These are phyloP conservation scores for Podospora fimiseda DNA, from an alignment of 495 filamentous ascomycete species.

Conservation along the genomic window DNA sequence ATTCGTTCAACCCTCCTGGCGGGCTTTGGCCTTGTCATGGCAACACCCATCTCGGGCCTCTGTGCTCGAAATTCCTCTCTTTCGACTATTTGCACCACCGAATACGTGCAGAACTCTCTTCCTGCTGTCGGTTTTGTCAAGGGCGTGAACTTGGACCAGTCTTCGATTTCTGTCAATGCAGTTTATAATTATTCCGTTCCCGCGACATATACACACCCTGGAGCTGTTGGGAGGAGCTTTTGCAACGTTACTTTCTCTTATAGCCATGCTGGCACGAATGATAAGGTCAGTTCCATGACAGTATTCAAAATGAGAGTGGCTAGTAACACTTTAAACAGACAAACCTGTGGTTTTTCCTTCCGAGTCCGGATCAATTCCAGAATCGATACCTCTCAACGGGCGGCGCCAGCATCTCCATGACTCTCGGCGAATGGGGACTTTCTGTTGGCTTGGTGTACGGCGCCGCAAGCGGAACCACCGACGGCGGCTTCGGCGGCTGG, in stretches of 20 bases:
- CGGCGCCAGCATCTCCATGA: slow-evolving; percentile 43
- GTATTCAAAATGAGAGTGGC: no score
- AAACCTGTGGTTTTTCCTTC: slow-evolving; percentile 36
- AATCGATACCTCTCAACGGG: slow-evolving; percentile 42
- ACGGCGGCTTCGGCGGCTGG: slow-evolving; percentile 45
- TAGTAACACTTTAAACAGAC: neutral
- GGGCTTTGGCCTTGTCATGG: neutral
- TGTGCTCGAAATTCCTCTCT: neutral
- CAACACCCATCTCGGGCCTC: neutral
- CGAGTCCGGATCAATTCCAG: slow-evolving; percentile 32
- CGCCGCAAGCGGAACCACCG: slow-evolving; percentile 39
- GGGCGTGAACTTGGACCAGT: neutral
- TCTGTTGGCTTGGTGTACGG: slow-evolving; percentile 39
- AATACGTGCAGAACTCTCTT: slow-evolving; percentile 1
- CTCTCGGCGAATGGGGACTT: slow-evolving; percentile 30
- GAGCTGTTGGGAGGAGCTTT: slow-evolving; percentile 14
- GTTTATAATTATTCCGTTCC: slow-evolving; percentile 5
- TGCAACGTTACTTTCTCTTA: slow-evolving; percentile 46
- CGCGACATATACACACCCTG: neutral
- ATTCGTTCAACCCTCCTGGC: neutral
- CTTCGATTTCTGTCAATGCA: neutral
- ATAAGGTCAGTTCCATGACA: slow-evolving; percentile 19
- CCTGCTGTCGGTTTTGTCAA: neutral
- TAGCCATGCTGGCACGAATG: slow-evolving; percentile 32
- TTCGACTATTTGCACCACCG: neutral